Base-by-base conservation (phyloP, 1,139 yeast genomes). In the Pneumocystis oryctolagi region DNA sequence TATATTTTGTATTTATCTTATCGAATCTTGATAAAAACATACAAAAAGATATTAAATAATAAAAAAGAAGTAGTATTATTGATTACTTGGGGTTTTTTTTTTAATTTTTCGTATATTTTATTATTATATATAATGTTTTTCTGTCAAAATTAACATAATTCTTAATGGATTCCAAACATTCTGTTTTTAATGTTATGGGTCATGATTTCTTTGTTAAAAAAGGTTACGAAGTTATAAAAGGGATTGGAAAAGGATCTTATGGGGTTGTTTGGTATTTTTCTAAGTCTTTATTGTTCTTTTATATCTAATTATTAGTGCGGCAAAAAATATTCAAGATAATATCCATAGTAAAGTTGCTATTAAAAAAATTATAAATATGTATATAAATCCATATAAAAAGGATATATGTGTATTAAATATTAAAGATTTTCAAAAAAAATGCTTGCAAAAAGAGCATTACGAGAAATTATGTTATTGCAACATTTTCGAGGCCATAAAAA, bases 241-340 rank as follows among this genome's bases (percentile, higher is more conserved):
- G 89, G 70, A 80, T 92, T 61, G 98, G 98, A 34, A 96, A 90
- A 70, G 98, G 98, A 3, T 97, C 98, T 0, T 92, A 92, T 72
- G 98, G 98, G 39, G 84, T 90, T 5, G 97, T 92, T 5, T 92
- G 64, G 66, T 65, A 62, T 9, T 96, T 71, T 9, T 25, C 18
- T 9, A 3, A 5, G 28, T 28, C 4, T 57, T 57, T 57, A 5
- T 30, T 30, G 3, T 25, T 20, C 14, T 35, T 47, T 59, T 18
- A 20, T 32, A 32, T 62, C 3, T 58, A 35, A 18, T 12, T 28
- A 34, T 18, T 30, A 62, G 71, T 47, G 87, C 96, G 0, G 97
- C 98, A 39, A 82, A 83, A 70, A 90, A 90, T 73, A 77, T 80
- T 5, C 85, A 83, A 63, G 77, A 82, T 1, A 81, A 83, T 30